Conservation (phyloP, 106 monocot genomes). For the Dioscorea dumetorum region DNA sequence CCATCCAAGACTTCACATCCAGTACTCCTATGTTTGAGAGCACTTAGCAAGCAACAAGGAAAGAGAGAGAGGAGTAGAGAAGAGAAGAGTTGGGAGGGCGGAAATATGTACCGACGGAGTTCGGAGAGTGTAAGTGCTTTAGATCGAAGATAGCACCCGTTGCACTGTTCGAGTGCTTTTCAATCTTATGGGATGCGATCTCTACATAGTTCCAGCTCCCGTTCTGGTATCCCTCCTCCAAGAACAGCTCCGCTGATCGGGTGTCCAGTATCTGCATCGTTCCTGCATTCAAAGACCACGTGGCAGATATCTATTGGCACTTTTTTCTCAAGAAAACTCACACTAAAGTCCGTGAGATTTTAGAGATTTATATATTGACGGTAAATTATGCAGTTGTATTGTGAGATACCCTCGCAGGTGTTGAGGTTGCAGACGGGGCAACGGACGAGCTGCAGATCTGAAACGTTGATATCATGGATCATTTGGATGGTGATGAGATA, state of each 20-base stretch:
- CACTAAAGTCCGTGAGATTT: too few relatives aligned
- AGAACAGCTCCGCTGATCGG: constrained; percentile 71
- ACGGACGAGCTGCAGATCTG: constrained; percentile 68
- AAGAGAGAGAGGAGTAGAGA: too few relatives aligned
- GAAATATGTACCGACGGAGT: constrained; percentile 23
- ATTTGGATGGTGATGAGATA: not conserved
- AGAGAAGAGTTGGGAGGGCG: not conserved
- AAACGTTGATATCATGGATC: not conserved
- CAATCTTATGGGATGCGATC: constrained; percentile 43
- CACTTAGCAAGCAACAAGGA: too few relatives aligned
- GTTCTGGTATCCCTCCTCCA: constrained; percentile 48
- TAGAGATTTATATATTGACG: too few relatives aligned
- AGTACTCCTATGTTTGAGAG: constrained; percentile 24
- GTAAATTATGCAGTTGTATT: not conserved
- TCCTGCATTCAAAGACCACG: constrained; percentile 21
- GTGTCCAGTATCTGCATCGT: constrained; percentile 90
- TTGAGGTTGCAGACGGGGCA: constrained; percentile 71
- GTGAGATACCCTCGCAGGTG: constrained; percentile 53
- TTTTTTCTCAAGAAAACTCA: too few relatives aligned
- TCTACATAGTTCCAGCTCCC: constrained; percentile 68
- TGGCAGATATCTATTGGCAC: too few relatives aligned
- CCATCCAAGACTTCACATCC: constrained; percentile 50
- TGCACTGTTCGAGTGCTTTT: constrained; percentile 35
- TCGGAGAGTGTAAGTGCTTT: constrained; percentile 27
- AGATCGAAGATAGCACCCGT: constrained; percentile 65